phyloP scores from a whole-genome alignment of 805 yeast species.

The Komagataella pseudopastoris region DNA sequence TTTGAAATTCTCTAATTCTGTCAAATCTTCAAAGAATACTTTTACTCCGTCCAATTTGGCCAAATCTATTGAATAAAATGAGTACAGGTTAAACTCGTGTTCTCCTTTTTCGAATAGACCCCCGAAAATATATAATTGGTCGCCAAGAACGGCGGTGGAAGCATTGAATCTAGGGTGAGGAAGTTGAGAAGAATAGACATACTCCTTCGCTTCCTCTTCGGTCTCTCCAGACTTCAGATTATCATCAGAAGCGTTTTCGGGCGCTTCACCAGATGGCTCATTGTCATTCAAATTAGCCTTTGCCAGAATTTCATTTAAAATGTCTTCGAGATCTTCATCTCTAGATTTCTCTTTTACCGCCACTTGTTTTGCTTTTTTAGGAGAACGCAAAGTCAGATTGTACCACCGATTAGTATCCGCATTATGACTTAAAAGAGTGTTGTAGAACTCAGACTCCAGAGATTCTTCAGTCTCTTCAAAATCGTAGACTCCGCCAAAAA shows the following conservation, averaged over 20 bases:
- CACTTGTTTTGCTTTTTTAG: constrained; percentile 23
- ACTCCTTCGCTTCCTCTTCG: constrained; percentile 27
- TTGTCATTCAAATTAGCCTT: constrained; percentile 59
- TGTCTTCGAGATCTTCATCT: constrained; percentile 73
- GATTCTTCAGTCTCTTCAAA: constrained; percentile 92
- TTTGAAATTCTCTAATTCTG: constrained; percentile 36
- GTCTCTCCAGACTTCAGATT: constrained; percentile 19
- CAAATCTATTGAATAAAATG: constrained; percentile 76
- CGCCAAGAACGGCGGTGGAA: constrained; percentile 74
- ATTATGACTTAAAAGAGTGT: constrained; percentile 70
- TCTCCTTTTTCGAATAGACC: constrained; percentile 89
- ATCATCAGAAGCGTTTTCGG: constrained; percentile 18
- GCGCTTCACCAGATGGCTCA: constrained; percentile 19
- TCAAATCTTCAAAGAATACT: constrained; percentile 80
- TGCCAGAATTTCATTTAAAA: constrained; percentile 58
- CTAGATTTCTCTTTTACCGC: constrained; percentile 33
- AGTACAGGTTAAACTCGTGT: constrained; percentile 70
- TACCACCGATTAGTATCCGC: constrained; percentile 85
- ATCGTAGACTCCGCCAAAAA: constrained; percentile 95
- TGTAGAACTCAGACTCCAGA: constrained; percentile 72
- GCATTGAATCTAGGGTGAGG: constrained; percentile 91
- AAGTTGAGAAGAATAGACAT: constrained; percentile 42
- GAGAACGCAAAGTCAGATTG: constrained; percentile 49
- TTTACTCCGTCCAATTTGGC: constrained; percentile 80
- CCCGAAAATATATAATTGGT: constrained; percentile 71